Percentiles rank a stretch among this genome's conserved stretches.
phyloP scores from a whole-genome alignment of 768 basidiomycete species.

The Suillus clintonianus region DNA sequence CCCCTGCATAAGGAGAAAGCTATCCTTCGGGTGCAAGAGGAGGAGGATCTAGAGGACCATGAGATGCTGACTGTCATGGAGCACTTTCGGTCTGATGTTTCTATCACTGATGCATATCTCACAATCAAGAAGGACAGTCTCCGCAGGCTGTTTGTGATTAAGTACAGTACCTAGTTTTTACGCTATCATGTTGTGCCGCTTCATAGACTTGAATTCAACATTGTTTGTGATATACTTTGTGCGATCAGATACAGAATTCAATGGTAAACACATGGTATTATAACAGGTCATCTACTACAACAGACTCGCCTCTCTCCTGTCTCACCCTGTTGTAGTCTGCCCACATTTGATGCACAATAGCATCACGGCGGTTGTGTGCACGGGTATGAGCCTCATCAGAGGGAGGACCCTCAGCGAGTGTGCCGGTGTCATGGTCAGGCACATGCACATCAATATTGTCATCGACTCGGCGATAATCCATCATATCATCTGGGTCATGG shows the following conservation, averaged over 20 bases:
- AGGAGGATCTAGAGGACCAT: background rate
- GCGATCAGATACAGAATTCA: no score
- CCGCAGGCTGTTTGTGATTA: background rate
- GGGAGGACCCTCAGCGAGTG: no score
- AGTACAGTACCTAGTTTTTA: no score
- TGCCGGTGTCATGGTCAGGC: no score
- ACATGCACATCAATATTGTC: no score
- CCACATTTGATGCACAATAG: constrained; percentile 18
- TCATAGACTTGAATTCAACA: no score
- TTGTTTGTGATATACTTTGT: no score
- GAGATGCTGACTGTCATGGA: background rate
- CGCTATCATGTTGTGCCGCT: no score
- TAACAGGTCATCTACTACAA: background rate
- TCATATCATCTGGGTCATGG: constrained; percentile 11
- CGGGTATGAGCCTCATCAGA: no score
- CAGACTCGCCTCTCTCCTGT: background rate
- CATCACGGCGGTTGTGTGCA: background rate
- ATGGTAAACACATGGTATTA: background rate
- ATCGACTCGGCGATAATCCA: no score
- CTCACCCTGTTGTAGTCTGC: background rate
- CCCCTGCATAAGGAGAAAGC: background rate
- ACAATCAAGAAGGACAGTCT: background rate
- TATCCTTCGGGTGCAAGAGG: background rate
- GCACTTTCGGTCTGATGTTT: background rate
- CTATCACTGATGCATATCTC: background rate